Evolutionary conservation across 2,329 filamentous ascomycete species (phyloP), one percentile per base, ranked within the genome.

Genomic region (Ophiocordyceps camponoti-leonardi): DNA sequence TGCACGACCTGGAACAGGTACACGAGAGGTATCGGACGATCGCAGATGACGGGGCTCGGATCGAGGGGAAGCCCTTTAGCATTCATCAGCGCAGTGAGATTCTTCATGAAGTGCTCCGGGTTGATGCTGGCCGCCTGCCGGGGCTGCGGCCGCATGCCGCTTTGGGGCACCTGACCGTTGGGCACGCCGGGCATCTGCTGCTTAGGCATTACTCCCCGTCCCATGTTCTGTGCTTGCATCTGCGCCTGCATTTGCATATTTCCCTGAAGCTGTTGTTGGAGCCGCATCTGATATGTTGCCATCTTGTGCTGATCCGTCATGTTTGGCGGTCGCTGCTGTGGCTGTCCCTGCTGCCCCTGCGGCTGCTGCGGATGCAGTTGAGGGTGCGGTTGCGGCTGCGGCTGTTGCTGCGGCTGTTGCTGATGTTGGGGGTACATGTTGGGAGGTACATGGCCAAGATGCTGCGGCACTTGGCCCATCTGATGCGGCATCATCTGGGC

Each of bases 221-320:
- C 67, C 60, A 64, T 62, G 26, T 50, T 54, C 48, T 65, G 63
- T 14, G 57, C 52, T 51, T 75, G 74, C 66, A 79, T 68, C 48
- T 76, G 72, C 14, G 65, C 63, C 45, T 61, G 61, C 59, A 68
- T 67, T 44, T 71, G 67, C 56, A 73, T 68, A 35, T 68, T 70
- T 11, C 62, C 61, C 49, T 83, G 78, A 39, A 83, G 72, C 55
- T 88, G 84, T 47, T 82, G 77, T 55, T 93, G 84, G 45, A 93
- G 63, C 49, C 85, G 82, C 77, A 93, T 83, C 53, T 93, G 85
- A 56, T 93, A 90, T 43, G 81, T 65, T 47, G 77, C 71, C 60
- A 86, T 73, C 55, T 86, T 82, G 51, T 86, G 79, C 55, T 85
- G 81, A 39, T 85, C 81, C 50, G 83, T 53, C 47, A 62, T 54